A percentile compares a stretch with the other conserved stretches of the same genome.
Evolutionary conservation across 352 stramenopile species (phyloP).

Genomic region (Phytophthora pseudosyringae): DNA sequence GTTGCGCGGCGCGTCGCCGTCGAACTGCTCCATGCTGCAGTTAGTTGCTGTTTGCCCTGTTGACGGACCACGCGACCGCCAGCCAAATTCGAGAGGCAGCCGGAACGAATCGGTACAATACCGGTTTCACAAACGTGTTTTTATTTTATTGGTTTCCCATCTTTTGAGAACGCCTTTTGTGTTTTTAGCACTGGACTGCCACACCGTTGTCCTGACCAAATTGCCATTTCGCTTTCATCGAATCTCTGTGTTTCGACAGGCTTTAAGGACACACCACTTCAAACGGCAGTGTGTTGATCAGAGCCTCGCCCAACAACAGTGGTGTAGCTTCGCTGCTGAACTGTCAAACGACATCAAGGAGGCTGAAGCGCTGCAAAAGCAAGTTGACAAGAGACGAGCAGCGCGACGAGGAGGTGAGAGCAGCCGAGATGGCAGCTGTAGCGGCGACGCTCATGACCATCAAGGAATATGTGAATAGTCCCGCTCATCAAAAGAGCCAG

Average conservation of each 20-base stretch:
- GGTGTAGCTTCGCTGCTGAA: neutral
- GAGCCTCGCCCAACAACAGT: neutral
- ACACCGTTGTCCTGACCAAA: no score
- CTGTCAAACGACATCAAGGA: neutral
- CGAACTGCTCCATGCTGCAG: constrained; percentile 71
- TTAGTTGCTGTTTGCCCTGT: constrained; percentile 1
- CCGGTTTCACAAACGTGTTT: neutral
- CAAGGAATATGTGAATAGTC: no score
- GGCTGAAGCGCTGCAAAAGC: neutral
- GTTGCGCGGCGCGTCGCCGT: constrained; percentile 55
- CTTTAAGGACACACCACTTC: neutral
- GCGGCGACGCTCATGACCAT: no score
- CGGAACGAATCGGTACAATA: neutral
- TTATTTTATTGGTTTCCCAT: neutral
- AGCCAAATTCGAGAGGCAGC: constrained; percentile 27
- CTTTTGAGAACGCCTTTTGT: constrained; percentile 10
- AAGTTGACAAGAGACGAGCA: neutral
- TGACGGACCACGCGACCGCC: constrained; percentile 10
- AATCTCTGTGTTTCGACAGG: neutral
- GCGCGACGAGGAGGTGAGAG: no score
- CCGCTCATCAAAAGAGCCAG: no score
- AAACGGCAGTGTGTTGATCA: neutral
- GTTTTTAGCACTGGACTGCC: neutral
- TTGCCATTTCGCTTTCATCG: no score
- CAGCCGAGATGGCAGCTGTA: no score